Base-by-base conservation (phyloP, 192 early-diverging fungal species). In the Coemansia sp. region DNA sequence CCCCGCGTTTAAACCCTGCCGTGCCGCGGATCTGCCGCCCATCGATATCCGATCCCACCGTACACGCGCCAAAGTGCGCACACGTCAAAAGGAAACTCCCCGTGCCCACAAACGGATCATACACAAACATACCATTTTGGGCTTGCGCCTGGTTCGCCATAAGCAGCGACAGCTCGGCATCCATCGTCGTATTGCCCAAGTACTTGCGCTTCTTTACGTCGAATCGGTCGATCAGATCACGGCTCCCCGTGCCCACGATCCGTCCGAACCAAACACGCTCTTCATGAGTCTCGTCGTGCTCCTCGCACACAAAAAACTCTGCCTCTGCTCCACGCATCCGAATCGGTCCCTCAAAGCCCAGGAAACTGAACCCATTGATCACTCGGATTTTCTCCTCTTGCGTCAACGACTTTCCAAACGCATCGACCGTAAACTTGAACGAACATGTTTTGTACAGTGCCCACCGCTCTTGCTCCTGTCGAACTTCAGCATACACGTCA, bases 91-190 rank as follows among this genome's bases (percentile, higher is more conserved):
- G 77, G 57, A 99, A 94, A 50, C 89, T 91, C 23, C 93, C 95
- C 0, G 97, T 99, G 6, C 97, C 97, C 0, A 96, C 94, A 85
- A 97, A 99, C 22, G 97, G 97, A 75, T 99, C 97, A 54, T 96
- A 89, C 4, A 97, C 86, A 2, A 97, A 69, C 27, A 88, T 83
- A 12, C 93, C 93, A 3, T 55, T 29, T 9, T 84, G 61, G 16
- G 92, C 93, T 52, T 94, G 74, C 7, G 92, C 97, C 73, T 92
- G 90, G 63, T 99, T 99, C 2, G 94, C 92, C 94, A 96, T 97
- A 38, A 99, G 84, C 29, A 99, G 76, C 1, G 95, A 97, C 47
- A 99, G 80, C 76, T 99, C 94, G 7, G 97, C 94, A 71, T 99
- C 97, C 97, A 99, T 99, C 26, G 91, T 89, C 1, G 97, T 99